Conservation (phyloP, 2,329 filamentous ascomycete genomes). For the Botrytis porri region DNA sequence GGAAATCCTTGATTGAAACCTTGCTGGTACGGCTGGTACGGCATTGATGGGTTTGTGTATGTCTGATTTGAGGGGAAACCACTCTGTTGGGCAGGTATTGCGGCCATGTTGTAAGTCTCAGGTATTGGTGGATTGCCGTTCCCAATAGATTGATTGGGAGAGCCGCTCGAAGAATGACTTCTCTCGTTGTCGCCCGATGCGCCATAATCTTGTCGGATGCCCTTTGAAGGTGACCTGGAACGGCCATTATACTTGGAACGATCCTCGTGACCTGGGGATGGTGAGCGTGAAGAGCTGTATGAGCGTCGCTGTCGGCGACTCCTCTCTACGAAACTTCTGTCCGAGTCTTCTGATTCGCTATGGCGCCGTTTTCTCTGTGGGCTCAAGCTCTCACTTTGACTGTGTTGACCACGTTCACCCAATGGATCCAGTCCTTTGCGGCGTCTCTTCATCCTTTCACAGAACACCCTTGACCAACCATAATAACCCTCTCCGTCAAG, state of each 20-base stretch:
- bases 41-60: constrained; percentile 23
- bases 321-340: constrained; percentile 26
- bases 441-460: constrained; percentile 71
- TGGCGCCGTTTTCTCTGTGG: constrained; percentile 33
- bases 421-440: constrained; percentile 32
- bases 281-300: constrained; percentile 34
- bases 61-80: constrained; percentile 1
- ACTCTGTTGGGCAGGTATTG: constrained; percentile 3
- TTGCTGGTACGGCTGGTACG: constrained; percentile 26
- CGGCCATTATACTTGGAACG: constrained; percentile 19
- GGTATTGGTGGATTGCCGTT: constrained; percentile 19
- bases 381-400: constrained; percentile 32
- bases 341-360: constrained; percentile 31
- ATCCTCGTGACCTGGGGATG: constrained; percentile 26
- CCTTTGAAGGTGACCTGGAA: constrained; percentile 27
- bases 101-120: background rate
- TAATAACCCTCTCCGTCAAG: constrained; percentile 74
- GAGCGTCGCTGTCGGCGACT: constrained; percentile 32
- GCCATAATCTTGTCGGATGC: constrained; percentile 22
- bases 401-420: constrained; percentile 23
- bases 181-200: background rate
- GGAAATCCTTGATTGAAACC: constrained; percentile 31
- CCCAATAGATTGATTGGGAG: constrained; percentile 18
- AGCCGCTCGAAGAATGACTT: background rate
- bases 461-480: constrained; percentile 80